Evolutionary conservation across 768 basidiomycete genomes (phyloP).

Genomic region (Mycena indigotica): DNA sequence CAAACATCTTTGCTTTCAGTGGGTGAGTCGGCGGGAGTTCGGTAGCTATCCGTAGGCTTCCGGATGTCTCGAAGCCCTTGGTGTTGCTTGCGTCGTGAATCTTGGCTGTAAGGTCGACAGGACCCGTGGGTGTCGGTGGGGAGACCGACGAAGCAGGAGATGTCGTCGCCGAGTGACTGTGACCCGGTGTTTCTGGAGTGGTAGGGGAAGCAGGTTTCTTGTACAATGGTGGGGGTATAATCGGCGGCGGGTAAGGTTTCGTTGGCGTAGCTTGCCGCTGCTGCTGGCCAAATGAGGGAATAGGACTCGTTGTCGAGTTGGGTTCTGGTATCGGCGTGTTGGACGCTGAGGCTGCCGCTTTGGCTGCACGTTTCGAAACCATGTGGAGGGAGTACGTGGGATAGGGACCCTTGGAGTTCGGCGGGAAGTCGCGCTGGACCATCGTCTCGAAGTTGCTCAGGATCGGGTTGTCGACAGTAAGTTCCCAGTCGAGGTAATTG

Average conservation of each 20-base stretch:
- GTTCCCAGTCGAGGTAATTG: conserved; percentile 90
- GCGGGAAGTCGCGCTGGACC: conserved; percentile 59
- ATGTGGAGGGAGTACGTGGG: conserved; percentile 65
- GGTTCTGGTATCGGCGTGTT: conserved; percentile 46
- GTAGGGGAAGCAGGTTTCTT: conserved; percentile 29
- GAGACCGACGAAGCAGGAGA: conserved; percentile 66
- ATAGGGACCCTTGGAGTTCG: conserved; percentile 50
- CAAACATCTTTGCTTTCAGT: conserved; percentile 64
- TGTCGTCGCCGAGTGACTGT: conserved; percentile 52
- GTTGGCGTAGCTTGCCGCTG: conserved; percentile 37
- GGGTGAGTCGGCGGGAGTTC: conserved; percentile 41
- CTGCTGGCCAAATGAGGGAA: conserved; percentile 47
- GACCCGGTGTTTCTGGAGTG: conserved; percentile 58
- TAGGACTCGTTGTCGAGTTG: conserved; percentile 46
- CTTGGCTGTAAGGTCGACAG: conserved; percentile 52
- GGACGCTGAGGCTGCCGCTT: conserved; percentile 42
- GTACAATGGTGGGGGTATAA: conserved; percentile 31
- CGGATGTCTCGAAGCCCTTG: conserved; percentile 39
- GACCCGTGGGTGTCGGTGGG: conserved; percentile 58
- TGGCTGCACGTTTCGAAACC: conserved; percentile 61
- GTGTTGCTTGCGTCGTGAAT: conserved; percentile 39
- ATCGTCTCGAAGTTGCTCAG: conserved; percentile 62
- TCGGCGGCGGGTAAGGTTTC: conserved; percentile 29
- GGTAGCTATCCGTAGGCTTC: conserved; percentile 39
- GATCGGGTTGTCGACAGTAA: conserved; percentile 69